Evolutionary conservation across 2,329 filamentous ascomycete species (phyloP), one percentile per base, ranked within the genome.

Genomic region (Aspergillus sp.): DNA sequence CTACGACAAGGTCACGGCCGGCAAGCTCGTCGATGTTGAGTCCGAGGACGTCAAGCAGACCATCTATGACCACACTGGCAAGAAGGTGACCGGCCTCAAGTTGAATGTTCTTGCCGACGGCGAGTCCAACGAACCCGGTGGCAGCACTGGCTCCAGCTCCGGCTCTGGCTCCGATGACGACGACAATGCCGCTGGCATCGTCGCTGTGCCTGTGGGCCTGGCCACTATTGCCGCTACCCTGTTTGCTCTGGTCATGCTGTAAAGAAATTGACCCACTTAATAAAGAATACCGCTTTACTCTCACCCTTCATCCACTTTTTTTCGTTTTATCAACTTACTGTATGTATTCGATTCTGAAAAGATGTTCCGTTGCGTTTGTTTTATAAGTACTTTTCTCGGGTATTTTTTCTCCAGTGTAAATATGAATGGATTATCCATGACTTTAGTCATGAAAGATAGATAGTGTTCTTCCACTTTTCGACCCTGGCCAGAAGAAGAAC

Each of bases 1-100:
- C 61, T 84, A 96, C 59, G 78, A 75, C 49, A 84, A 84, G 62
- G 83, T 86, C 56, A 86, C 87, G 40, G 76, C 72, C 14, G 89
- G 88, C 66, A 85, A 88, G 52, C 71, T 96, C 53, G 82, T 89
- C 25, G 66, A 77, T 2, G 82, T 91, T 50, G 80, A 76, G 17
- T 73, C 81, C 57, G 87, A 82, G 21, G 77, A 76, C 31, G 82
- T 89, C 55, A 77, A 79, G 23, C 76, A 83, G 63, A 78, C 77
- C 3, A 82, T 96, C 14, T 83, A 82, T 65, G 78, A 79, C 45
- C 76, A 76, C 64, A 79, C 80, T 45, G 86, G 86, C 52, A 74
- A 75, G 62, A 73, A 84, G 61, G 82, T 96, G 66, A 79, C 82
- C 50, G 82, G 85, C 64, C 83, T 91, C 64, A 81, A 81, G 37